Conservation (phyloP, 176 grass and related monocot genomes). For the Melocanna baccifera region DNA sequence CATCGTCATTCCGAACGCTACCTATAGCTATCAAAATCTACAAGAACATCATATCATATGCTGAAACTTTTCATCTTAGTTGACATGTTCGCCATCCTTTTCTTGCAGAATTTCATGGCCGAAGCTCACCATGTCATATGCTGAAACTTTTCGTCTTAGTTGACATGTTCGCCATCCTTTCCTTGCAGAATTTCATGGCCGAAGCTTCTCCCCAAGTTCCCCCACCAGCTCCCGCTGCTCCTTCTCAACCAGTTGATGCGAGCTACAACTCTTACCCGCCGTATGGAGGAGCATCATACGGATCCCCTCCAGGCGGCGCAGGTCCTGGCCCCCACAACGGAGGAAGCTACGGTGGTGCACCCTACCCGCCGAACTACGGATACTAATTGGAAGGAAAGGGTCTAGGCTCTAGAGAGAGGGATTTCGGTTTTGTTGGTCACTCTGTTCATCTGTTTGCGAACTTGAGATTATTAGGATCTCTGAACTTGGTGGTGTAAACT, state of each 20-base stretch:
- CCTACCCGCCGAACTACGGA: conserved; percentile 63
- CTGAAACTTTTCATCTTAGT: neutral
- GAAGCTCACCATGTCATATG: too few species aligned
- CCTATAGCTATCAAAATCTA: neutral
- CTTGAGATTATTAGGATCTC: conserved; percentile 4
- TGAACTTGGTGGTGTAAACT: conserved; percentile 30
- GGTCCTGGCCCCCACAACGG: conserved; percentile 43
- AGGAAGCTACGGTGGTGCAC: conserved; percentile 57
- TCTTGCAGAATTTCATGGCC: conserved; percentile 92
- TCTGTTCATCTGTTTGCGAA: conserved; percentile 30
- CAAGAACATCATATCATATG: neutral
- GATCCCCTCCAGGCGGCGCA: conserved; percentile 26
- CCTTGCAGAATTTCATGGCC: conserved; percentile 92
- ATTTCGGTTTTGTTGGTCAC: conserved; percentile 19
- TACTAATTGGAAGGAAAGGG: conserved; percentile 24
- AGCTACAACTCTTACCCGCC: conserved; percentile 65
- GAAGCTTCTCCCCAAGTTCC: conserved; percentile 62
- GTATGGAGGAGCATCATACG: conserved; percentile 58
- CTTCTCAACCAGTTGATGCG: conserved; percentile 41
- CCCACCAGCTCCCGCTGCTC: conserved; percentile 27
- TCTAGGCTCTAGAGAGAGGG: neutral
- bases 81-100: neutral
- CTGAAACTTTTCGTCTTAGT: neutral
- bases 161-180: neutral
- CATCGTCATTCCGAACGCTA: too few species aligned